Base-by-base conservation (phyloP, 208 protist genomes). In the Wallacemonas sp. region DNA sequence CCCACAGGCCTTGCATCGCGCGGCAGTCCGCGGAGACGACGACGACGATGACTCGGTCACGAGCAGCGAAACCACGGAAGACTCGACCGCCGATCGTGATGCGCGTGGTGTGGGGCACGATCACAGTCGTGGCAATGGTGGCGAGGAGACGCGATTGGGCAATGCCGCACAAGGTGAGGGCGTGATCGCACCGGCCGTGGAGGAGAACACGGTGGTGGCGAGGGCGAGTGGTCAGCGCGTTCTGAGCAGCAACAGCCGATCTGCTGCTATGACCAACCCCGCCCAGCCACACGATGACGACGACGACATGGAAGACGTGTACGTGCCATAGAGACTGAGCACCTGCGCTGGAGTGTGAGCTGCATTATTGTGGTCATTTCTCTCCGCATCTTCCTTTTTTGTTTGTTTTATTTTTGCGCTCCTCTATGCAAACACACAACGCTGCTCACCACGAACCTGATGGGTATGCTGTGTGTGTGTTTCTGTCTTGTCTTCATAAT, bases 301-400 rank as follows among this genome's bases (percentile, higher is more conserved):
- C 21, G 60, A 71, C 5, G 60, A 65, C 19, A 43, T 55, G 1
- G 60, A 39, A 46, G 41, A 67, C 23, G 48, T 71, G 56, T 75
- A 75, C 46, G 64, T 75, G 19, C 70, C 70, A 33, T 44, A 36
- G 38, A 12, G 8, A 29, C 5, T 9, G 19, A n/a, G n/a, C n/a
- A n/a, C n/a, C n/a, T n/a, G n/a, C n/a, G n/a, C n/a, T n/a, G n/a
- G n/a, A n/a, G n/a, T n/a, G n/a, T 23, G 44, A 14, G 44, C 44
- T 49, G 17, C 44, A 49, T 23, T 23, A 5, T 49, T 49, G 9
- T 49, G 5, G 44, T 49, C 44, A 12, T 23, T 14, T 14, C 36
- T 14, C 36, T 14, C 36, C 36, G 9, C 36, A 41, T 6, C 14
- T 41, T 17, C 36, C 36, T 41, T 41, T 14, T 41, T 14, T 14